Evolutionary conservation across 495 filamentous ascomycete genomes (phyloP).

Genomic region (Neurospora tetrasperma): DNA sequence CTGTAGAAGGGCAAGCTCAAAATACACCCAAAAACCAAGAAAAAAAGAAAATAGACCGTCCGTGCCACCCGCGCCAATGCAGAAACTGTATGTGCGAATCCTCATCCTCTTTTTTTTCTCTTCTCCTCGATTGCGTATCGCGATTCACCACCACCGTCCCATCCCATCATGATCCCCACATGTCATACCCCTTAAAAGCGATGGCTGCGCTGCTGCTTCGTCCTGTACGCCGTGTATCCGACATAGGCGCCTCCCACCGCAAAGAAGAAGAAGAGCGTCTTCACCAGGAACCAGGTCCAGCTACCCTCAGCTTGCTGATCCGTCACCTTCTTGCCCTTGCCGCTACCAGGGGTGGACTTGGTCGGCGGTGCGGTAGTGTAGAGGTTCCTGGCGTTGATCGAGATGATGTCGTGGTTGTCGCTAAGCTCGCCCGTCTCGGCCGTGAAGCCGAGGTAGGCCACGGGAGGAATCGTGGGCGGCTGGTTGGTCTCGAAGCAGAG

Average conservation of each 20-base stretch:
- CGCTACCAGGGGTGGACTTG: constrained; percentile 31
- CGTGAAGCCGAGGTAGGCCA: constrained; percentile 90
- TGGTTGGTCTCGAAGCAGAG: constrained; percentile 74
- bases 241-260: constrained; percentile 65
- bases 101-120: constrained; percentile 3
- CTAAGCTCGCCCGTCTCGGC: constrained; percentile 93
- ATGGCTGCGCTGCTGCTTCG: constrained; percentile 57
- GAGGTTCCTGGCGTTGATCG: constrained; percentile 76
- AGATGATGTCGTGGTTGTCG: constrained; percentile 97
- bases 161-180: not conserved
- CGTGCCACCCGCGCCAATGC: not conserved
- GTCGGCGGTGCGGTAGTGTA: constrained; percentile 52
- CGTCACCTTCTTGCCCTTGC: constrained; percentile 27
- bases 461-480: constrained; percentile 70
- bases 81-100: not conserved
- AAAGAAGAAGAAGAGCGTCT: constrained; percentile 65
- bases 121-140: constrained; percentile 3
- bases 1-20: not conserved
- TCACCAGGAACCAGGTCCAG: constrained; percentile 91
- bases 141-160: constrained; percentile 1
- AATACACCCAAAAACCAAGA: not conserved
- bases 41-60: not conserved
- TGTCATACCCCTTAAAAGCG: constrained; percentile 51
- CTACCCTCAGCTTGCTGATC: constrained; percentile 42
- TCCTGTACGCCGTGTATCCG: constrained; percentile 71